phyloP scores from a whole-genome alignment of 306 rosid genomes.

The Cicer pinnatifidum region DNA sequence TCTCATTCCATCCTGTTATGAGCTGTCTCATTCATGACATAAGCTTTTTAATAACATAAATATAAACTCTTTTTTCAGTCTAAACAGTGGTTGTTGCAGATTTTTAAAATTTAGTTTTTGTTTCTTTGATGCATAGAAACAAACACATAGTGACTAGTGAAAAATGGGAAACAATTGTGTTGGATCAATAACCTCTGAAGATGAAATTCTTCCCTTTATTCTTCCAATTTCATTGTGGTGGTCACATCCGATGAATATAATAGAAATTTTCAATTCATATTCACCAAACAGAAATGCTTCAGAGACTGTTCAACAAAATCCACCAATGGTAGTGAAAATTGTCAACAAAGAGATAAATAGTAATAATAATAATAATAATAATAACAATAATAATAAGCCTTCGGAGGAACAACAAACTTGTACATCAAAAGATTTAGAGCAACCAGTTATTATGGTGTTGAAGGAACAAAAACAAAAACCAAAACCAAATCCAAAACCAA shows the following conservation, averaged over 20 bases:
- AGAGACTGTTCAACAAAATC: conserved; percentile 20
- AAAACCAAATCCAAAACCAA: conserved; percentile 8
- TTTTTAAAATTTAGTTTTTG: not conserved
- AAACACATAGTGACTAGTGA: not conserved
- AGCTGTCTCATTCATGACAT: not conserved
- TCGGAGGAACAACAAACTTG: conserved; percentile 1
- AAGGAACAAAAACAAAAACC: conserved; percentile 30
- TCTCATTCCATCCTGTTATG: not conserved
- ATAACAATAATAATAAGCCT: not conserved
- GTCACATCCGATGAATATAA: conserved; percentile 49
- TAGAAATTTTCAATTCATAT: conserved; percentile 14
- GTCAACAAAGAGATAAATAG: conserved; percentile 27
- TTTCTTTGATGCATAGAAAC: not conserved
- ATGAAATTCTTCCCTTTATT: conserved; percentile 46
- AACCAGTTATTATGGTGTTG: not conserved
- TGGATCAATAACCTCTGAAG: conserved; percentile 50
- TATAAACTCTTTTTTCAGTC: not conserved
- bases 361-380: too few relatives aligned
- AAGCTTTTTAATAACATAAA: not conserved
- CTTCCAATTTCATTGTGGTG: conserved; percentile 60
- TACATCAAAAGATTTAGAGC: not conserved
- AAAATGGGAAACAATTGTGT: conserved; percentile 89
- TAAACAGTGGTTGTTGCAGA: not conserved
- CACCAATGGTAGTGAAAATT: conserved; percentile 43
- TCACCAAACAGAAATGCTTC: conserved; percentile 3